Base-by-base conservation (phyloP, 805 yeast species). In the Lachancea mirantina region DNA sequence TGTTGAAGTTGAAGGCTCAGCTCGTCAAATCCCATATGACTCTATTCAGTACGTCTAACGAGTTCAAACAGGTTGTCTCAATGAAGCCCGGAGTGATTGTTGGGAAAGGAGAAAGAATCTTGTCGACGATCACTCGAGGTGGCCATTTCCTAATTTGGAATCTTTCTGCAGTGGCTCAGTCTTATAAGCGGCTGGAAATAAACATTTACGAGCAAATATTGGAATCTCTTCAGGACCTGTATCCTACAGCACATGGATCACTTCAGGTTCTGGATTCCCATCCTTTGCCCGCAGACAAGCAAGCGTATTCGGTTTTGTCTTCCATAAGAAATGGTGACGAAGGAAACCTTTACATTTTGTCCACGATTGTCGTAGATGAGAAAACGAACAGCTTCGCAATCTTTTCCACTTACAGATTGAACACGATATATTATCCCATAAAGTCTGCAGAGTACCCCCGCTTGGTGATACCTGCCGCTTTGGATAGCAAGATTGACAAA, bases 361-460 rank as follows among this genome's bases (percentile, higher is more conserved):
- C 71, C 38, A 75, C 84, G 3, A 49, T 80, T 14, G 61, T 69
- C 35, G 59, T 56, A 6, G 57, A 52, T 24, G 56, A 72, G 35
- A 68, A 72, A 30, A 51, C 62, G 2, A 65, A 72, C 11, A 76
- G 75, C 6, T 68, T 75, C 5, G 55, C 69, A 22, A 61, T 79
- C 2, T 67, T 69, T 31, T 81, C 88, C 0, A 74, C 84, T 1
- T 84, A 82, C 56, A 67, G 78, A 44, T 57, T 82, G 18, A 77
- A 74, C 35, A 66, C 77, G 6, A n/a, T n/a, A n/a, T n/a, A n/a
- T n/a, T 70, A 59, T 43, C 51, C 64, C 2, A 41, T 57, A 1
- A 26, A 54, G 9, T 20, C 43, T 26, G 26, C 40, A 34, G 29
- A 39, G 18, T 47, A 43, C 1, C 84, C 85, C 2, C 57, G 56